Percentiles rank a stretch among this genome's conserved stretches.
Conservation (phyloP, 257 asterid species). For the Solanum clarkiae region DNA sequence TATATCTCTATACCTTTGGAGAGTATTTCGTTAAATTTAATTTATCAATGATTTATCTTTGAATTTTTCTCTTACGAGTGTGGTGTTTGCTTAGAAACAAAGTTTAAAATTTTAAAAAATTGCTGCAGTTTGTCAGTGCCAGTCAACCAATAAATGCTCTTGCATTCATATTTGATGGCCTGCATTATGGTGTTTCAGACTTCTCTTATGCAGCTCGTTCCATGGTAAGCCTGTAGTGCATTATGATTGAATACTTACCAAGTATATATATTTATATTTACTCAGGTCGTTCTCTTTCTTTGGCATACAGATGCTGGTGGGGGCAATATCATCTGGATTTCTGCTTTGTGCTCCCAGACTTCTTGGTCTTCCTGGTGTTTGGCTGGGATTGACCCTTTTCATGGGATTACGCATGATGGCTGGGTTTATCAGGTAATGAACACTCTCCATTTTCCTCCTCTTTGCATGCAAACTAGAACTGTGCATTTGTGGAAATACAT, state of each 20-base stretch:
- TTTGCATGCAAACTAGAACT: neutral
- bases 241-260: neutral
- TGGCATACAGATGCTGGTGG: slow-evolving; percentile 57
- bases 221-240: slow-evolving; percentile 38
- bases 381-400: slow-evolving; percentile 80
- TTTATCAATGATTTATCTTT: neutral
- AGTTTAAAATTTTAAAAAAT: slow-evolving; percentile 6
- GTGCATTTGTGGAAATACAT: neutral
- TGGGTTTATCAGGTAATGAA: slow-evolving; percentile 66
- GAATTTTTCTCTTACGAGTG: neutral
- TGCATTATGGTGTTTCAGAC: slow-evolving; percentile 86
- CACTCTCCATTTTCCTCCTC: neutral
- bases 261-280: neutral
- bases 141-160: slow-evolving; percentile 85
- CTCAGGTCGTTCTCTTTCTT: neutral
- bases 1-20: slow-evolving; percentile 12
- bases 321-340: slow-evolving; percentile 62
- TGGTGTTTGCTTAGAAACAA: neutral
- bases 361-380: slow-evolving; percentile 81
- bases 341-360: slow-evolving; percentile 41
- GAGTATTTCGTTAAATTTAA: neutral
- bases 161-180: slow-evolving; percentile 80
- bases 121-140: slow-evolving; percentile 73
- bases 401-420: slow-evolving; percentile 76
- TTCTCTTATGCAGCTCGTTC: slow-evolving; percentile 75